These are phyloP conservation scores for Vanderwaltozyma verrucispora DNA, from an alignment of 805 yeast species.

Conservation along the genomic window DNA sequence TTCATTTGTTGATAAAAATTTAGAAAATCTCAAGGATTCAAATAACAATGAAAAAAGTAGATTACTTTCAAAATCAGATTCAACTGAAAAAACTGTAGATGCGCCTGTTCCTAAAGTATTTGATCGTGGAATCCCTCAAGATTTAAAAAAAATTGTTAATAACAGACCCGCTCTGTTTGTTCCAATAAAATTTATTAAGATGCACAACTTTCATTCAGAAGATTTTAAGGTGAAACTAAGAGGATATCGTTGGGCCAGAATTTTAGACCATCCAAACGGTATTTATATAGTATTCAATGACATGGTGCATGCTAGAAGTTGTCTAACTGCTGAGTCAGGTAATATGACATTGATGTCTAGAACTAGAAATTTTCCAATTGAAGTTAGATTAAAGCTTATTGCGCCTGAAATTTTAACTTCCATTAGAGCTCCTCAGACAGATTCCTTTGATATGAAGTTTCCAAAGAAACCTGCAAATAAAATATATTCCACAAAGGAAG, in stretches of 20 bases:
- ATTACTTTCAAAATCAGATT: conserved; percentile 1
- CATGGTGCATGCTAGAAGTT: conserved; percentile 17
- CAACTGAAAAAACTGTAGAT: neutral
- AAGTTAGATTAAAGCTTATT: conserved; percentile 18
- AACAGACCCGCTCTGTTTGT: conserved; percentile 51
- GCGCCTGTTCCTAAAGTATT: neutral
- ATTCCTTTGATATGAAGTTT: neutral
- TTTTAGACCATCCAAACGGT: conserved; percentile 53
- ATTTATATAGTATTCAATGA: conserved; percentile 61
- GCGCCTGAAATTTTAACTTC: conserved; percentile 1
- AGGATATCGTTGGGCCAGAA: conserved; percentile 55
- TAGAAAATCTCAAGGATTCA: conserved; percentile 14
- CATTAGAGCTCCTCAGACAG: neutral
- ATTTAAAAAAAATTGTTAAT: conserved; percentile 39
- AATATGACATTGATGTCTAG: conserved; percentile 15
- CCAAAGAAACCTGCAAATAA: conserved; percentile 4
- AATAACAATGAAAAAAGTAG: conserved; percentile 4
- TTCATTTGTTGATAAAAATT: conserved; percentile 26
- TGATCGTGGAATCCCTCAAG: conserved; percentile 34
- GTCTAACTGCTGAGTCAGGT: conserved; percentile 19
- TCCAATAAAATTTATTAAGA: conserved; percentile 40
- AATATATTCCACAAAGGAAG: conserved; percentile 17
- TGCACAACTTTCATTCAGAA: conserved; percentile 43
- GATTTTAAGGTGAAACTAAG: conserved; percentile 52
- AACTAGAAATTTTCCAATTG: conserved; percentile 15